Conservation (phyloP, 2,329 filamentous ascomycete genomes). For the Alternaria metachromatica region DNA sequence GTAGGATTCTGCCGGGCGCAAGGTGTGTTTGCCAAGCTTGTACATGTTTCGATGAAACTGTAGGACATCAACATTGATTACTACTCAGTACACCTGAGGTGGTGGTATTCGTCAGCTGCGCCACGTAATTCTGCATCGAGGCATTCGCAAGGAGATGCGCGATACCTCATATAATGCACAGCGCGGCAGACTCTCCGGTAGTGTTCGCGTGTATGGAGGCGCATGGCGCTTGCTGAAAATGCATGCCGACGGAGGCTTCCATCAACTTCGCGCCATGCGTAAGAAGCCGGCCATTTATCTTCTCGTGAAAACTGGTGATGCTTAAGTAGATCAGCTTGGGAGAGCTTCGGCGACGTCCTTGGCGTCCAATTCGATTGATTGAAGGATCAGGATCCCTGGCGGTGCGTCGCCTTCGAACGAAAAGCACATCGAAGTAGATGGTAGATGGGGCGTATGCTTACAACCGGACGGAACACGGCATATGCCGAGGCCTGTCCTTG, state of each 20-base stretch:
- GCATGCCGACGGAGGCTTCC: not conserved
- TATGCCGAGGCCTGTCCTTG: not conserved
- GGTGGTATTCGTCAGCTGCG: not conserved
- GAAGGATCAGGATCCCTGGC: not conserved
- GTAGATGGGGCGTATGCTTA: not conserved
- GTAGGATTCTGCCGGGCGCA: slow-evolving; percentile 10
- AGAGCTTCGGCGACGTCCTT: not conserved
- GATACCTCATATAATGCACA: not conserved
- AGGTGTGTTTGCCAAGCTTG: not conserved
- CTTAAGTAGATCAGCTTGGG: not conserved
- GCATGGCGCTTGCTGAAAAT: not conserved
- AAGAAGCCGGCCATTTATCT: not conserved
- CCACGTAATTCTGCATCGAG: not conserved
- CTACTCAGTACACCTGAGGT: not conserved
- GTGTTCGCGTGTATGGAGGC: not conserved
- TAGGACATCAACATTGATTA: slow-evolving; percentile 7
- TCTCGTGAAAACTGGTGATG: not conserved
- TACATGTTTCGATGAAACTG: not conserved
- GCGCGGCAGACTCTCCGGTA: not conserved
- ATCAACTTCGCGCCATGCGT: not conserved
- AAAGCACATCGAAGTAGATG: not conserved
- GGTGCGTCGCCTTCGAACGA: not conserved
- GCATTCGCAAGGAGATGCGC: not conserved
- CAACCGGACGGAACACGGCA: not conserved
- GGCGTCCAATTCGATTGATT: not conserved